A percentile compares a stretch with the other conserved stretches of the same genome.
These are phyloP conservation scores for Aspergillus biplanus DNA, from an alignment of 495 filamentous ascomycete species.

Conservation along the genomic window DNA sequence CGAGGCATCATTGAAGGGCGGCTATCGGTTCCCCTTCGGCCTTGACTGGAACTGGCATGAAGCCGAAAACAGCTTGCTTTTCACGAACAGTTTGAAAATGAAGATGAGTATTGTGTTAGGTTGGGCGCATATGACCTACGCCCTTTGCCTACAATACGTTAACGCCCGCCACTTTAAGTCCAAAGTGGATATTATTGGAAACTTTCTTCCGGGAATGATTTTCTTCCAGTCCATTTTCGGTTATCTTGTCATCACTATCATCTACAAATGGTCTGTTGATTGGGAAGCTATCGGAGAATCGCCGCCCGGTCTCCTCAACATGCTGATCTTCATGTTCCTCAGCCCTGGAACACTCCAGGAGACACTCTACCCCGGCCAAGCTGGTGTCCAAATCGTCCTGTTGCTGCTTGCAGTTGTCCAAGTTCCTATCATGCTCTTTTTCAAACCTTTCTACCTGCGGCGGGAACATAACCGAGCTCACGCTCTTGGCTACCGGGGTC, in stretches of 20 bases:
- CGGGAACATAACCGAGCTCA: slow-evolving; percentile 90
- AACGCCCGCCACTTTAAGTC: slow-evolving; percentile 94
- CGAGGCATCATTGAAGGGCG: slow-evolving; percentile 63
- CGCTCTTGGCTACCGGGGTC: slow-evolving; percentile 85
- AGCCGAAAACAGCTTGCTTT: slow-evolving; percentile 89
- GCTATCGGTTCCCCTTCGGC: slow-evolving; percentile 91
- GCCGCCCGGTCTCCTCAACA: slow-evolving; percentile 91
- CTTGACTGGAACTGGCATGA: slow-evolving; percentile 97
- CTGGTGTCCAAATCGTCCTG: slow-evolving; percentile 71
- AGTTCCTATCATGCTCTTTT: slow-evolving; percentile 87
- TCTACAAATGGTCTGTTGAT: slow-evolving; percentile 96
- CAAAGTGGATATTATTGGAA: slow-evolving; percentile 92
- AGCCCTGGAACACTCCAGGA: slow-evolving; percentile 76
- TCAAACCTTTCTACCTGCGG: slow-evolving; percentile 93
- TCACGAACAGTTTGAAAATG: slow-evolving; percentile 99
- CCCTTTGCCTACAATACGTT: slow-evolving; percentile 87
- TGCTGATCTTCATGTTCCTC: slow-evolving; percentile 99
- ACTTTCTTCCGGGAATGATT: slow-evolving; percentile 96
- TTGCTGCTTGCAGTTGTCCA: slow-evolving; percentile 83
- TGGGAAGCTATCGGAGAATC: slow-evolving; percentile 68
- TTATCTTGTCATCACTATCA: slow-evolving; percentile 88
- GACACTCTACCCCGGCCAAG: slow-evolving; percentile 78
- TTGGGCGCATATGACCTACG: slow-evolving; percentile 95
- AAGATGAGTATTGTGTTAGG: slow-evolving; percentile 96
- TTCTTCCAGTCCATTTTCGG: slow-evolving; percentile 99